Conservation (phyloP, 495 filamentous ascomycete genomes). For the Penicillium maclennaniae region DNA sequence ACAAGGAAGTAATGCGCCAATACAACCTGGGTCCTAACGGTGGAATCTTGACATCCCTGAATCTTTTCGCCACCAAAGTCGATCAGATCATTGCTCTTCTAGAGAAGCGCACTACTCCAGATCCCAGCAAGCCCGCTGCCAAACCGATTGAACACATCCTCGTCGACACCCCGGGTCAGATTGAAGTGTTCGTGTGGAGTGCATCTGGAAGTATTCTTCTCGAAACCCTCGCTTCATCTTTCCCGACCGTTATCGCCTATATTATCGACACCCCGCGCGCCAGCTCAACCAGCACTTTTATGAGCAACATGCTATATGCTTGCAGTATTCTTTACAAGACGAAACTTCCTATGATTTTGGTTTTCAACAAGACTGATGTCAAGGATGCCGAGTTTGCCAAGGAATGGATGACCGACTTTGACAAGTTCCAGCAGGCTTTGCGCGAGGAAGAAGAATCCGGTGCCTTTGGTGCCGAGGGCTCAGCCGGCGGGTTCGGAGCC, state of each 20-base stretch:
- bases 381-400: constrained; percentile 88
- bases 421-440: constrained; percentile 87
- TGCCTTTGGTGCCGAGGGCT: constrained; percentile 70
- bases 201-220: constrained; percentile 91
- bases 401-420: constrained; percentile 99
- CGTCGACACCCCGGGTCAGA: constrained; percentile 94
- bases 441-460: constrained; percentile 72
- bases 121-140: constrained; percentile 54
- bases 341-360: constrained; percentile 94
- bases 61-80: constrained; percentile 95
- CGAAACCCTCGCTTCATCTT: constrained; percentile 84
- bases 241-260: constrained; percentile 95
- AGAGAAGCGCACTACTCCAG: constrained; percentile 76
- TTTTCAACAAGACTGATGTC: constrained; percentile 98
- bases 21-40: constrained; percentile 98
- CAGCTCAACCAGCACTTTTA: constrained; percentile 90
- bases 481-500: constrained; percentile 52
- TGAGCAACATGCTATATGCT: constrained; percentile 99
- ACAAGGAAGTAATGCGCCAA: constrained; percentile 99
- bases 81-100: constrained; percentile 87
- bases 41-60: constrained; percentile 93
- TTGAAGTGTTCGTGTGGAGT: constrained; percentile 98
- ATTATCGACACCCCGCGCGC: constrained; percentile 95
- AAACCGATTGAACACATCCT: constrained; percentile 79
- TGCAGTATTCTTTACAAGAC: constrained; percentile 99